Base-by-base conservation (phyloP, 129 eudicot species). In the Ambrosia artemisiifolia region DNA sequence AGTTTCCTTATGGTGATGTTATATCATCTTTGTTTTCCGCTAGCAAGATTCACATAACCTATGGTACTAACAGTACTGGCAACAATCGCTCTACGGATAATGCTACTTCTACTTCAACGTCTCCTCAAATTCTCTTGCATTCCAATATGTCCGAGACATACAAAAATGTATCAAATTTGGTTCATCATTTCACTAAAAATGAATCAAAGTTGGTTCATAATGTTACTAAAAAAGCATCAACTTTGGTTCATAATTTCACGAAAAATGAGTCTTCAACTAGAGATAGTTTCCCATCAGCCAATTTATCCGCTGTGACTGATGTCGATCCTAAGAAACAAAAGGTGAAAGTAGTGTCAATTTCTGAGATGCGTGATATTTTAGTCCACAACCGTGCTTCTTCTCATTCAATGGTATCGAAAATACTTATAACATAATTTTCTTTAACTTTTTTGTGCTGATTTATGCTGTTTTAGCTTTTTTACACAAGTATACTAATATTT, bases 341-440 rank as follows among this genome's bases (percentile, higher is more conserved):
- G 47, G 13, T 35, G 46, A 78, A 63, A 3, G 60, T 78, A 6
- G 82, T 78, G 40, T 62, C 81, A 5, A 49, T 82, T 67, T 69
- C 90, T 19, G 83, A 82, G 80, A 85, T 85, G 87, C 61, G 12
- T 44, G 75, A 79, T 69, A 49, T 85, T 59, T 69, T 85, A 71
- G 62, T 46, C 9, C 73, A 82, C 33, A 82, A 79, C 62, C 81
- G 71, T 3, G 54, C 67, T 42, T 79, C 87, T 34, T 56, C 67
- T 19, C 72, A 51, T 47, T 82, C 81, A 24, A 76, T 72, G 81
- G 87, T 79, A 85, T 59, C 46, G 18, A 34, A 30, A 42, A 54
- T 75, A 35, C 35, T 44, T 36, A 3, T 36, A 36, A 36, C 42
- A 4, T 36, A 13, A 33, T 54, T 35, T 63, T 63, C 61, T 53